These are phyloP conservation scores for Scutellaria baicalensis DNA, from an alignment of 257 asterid species.

Conservation along the genomic window DNA sequence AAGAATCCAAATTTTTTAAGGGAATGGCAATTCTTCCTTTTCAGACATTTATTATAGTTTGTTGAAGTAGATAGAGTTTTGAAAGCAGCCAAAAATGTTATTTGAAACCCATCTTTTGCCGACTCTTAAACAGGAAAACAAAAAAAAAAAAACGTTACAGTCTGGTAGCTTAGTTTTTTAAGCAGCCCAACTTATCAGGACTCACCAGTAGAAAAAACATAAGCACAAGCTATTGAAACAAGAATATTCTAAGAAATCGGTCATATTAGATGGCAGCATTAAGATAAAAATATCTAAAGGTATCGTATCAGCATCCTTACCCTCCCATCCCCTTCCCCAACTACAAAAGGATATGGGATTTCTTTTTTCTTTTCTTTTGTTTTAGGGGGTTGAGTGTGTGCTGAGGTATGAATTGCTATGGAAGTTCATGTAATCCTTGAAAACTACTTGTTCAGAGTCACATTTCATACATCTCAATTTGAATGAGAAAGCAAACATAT, in stretches of 20 bases:
- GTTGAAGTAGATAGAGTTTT: background rate
- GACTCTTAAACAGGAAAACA: background rate
- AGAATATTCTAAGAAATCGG: background rate
- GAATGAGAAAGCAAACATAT: background rate
- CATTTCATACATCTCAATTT: background rate
- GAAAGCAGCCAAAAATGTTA: background rate
- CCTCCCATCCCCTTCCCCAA: background rate
- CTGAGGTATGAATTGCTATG: background rate
- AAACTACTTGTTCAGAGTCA: background rate
- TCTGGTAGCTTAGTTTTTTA: background rate
- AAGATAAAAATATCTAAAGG: background rate
- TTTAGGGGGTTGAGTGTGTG: background rate
- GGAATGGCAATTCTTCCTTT: background rate
- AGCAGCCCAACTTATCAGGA: background rate
- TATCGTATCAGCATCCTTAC: background rate
- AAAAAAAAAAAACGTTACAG: background rate
- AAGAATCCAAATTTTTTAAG: background rate
- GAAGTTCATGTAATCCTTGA: background rate
- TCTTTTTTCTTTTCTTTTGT: background rate
- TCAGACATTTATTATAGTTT: background rate
- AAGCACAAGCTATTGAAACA: background rate
- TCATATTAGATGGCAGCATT: background rate
- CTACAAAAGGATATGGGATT: background rate
- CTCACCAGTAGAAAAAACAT: background rate
- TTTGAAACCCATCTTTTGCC: background rate